Evolutionary conservation across 768 basidiomycete species (phyloP).

Genomic region (Pleurotus salmoneostramineus): DNA sequence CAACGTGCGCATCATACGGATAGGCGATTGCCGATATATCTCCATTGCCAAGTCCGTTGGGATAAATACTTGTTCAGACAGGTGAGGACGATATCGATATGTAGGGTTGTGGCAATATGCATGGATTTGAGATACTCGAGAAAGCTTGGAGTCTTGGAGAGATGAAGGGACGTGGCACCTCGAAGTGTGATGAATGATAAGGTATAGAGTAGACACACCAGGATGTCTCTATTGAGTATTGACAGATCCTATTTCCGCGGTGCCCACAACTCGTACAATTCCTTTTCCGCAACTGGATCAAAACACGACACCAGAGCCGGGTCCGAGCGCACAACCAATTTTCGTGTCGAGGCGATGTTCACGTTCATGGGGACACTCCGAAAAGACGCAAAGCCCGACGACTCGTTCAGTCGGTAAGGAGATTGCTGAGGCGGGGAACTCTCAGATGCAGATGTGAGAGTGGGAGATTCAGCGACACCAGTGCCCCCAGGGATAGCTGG

Average conservation of each 20-base stretch:
- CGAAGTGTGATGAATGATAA: background rate
- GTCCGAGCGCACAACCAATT: constrained; percentile 57
- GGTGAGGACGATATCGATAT: background rate
- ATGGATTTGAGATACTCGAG: too few relatives aligned
- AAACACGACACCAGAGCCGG: constrained; percentile 69
- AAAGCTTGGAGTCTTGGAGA: background rate
- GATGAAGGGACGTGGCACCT: background rate
- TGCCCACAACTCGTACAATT: constrained; percentile 77
- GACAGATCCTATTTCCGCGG: constrained; percentile 33
- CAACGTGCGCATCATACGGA: background rate
- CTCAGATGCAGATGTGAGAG: constrained; percentile 28
- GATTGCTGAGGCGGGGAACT: constrained; percentile 20
- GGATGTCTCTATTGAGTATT: background rate
- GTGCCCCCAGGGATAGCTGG: background rate
- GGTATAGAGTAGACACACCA: background rate
- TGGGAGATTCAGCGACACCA: constrained; percentile 21
- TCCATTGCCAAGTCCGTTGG: background rate
- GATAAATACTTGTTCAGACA: background rate
- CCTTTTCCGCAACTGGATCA: constrained; percentile 63
- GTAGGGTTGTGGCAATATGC: too few relatives aligned
- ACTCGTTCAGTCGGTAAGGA: constrained; percentile 18
- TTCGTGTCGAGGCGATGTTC: constrained; percentile 16
- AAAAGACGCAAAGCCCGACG: constrained; percentile 25
- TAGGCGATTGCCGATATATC: background rate
- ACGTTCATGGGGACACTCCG: constrained; percentile 14